Evolutionary conservation across 2,329 filamentous ascomycete species (phyloP).

Genomic region (Pseudopyrenochaeta lycopersici): DNA sequence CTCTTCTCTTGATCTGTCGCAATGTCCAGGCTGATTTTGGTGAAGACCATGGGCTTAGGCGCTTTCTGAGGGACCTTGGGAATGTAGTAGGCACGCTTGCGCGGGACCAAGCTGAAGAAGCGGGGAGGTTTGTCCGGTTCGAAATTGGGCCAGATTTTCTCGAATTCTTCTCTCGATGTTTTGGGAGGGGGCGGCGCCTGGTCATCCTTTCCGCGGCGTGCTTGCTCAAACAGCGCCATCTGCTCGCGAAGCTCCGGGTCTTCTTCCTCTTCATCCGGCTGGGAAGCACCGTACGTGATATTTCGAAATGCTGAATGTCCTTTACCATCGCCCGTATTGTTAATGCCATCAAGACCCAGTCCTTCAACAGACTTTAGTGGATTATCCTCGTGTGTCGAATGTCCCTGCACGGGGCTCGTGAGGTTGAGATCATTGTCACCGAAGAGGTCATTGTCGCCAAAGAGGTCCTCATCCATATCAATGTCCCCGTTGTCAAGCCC

Average conservation of each 20-base stretch:
- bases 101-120: conserved; percentile 84
- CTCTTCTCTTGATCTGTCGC: conserved; percentile 85
- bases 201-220: conserved; percentile 46
- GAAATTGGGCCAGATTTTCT: conserved; percentile 83
- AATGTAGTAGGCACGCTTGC: conserved; percentile 79
- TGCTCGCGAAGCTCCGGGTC: conserved; percentile 46
- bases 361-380: conserved; percentile 47
- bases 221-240: conserved; percentile 41
- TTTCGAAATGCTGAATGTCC: conserved; percentile 27
- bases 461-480: conserved; percentile 68
- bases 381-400: conserved; percentile 47
- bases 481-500: conserved; percentile 57
- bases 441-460: conserved; percentile 65
- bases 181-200: conserved; percentile 73
- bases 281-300: conserved; percentile 22
- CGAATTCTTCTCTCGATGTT: conserved; percentile 77
- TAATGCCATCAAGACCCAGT: conserved; percentile 10
- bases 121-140: conserved; percentile 76
- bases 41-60: conserved; percentile 82
- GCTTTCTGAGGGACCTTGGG: conserved; percentile 81
- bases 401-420: conserved; percentile 36
- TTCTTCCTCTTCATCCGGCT: conserved; percentile 39
- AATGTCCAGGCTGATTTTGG: conserved; percentile 87
- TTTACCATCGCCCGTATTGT: conserved; percentile 17
- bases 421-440: conserved; percentile 22